Percentiles rank a stretch among this genome's conserved stretches.
Conservation (phyloP, 192 early-diverging fungal species). For the Kickxella alabastrina region DNA sequence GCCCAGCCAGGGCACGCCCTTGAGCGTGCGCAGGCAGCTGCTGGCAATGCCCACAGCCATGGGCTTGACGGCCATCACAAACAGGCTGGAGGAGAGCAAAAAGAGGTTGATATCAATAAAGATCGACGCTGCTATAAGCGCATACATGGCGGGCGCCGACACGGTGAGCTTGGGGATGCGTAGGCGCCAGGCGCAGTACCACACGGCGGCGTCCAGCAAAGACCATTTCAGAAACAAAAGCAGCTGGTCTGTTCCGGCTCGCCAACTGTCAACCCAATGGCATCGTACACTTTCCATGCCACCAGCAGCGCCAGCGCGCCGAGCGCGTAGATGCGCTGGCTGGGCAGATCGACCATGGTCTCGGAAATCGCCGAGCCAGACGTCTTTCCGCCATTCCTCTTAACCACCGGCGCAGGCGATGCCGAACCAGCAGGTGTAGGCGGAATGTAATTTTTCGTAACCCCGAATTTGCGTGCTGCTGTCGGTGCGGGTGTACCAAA, state of each 20-base stretch:
- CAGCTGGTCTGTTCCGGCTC: slow-evolving; percentile 17
- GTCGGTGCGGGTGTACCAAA: neutral
- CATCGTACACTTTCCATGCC: slow-evolving; percentile 45
- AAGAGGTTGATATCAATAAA: slow-evolving; percentile 43
- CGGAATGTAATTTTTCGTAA: too few species aligned
- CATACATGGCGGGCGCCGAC: slow-evolving; percentile 5
- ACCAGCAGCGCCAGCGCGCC: slow-evolving; percentile 12
- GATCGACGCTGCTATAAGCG: slow-evolving; percentile 9
- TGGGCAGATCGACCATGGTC: slow-evolving; percentile 31
- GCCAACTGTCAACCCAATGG: slow-evolving; percentile 9
- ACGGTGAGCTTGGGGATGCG: slow-evolving; percentile 28
- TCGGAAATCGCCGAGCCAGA: slow-evolving; percentile 35
- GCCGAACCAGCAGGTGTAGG: too few species aligned
- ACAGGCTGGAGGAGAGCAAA: slow-evolving; percentile 30
- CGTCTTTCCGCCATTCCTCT: neutral
- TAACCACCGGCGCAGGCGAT: too few species aligned
- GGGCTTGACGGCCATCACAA: slow-evolving; percentile 40
- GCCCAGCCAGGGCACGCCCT: slow-evolving; percentile 35
- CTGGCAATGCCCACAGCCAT: slow-evolving; percentile 31
- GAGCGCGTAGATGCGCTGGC: slow-evolving; percentile 42
- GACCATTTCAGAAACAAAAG: slow-evolving; percentile 42
- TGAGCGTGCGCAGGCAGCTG: slow-evolving; percentile 33
- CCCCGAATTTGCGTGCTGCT: too few species aligned
- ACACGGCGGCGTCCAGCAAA: slow-evolving; percentile 20
- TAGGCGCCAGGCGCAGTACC: slow-evolving; percentile 30